Base-by-base conservation (phyloP, 1,139 yeast species). In the Magnusiomyces clavatus region DNA sequence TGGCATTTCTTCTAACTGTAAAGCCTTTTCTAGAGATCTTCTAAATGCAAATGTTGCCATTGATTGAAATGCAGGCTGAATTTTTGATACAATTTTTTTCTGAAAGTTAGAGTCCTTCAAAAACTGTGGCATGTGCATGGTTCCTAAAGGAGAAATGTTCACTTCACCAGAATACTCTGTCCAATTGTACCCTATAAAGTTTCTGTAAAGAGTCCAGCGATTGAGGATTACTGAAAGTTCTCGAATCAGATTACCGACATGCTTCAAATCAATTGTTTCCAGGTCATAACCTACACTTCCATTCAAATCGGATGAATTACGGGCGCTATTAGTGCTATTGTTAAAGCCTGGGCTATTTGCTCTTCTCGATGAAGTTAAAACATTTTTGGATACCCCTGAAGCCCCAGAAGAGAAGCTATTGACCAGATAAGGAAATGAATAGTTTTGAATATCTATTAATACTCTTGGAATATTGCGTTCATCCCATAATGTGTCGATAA, bases 401-500 rank as follows among this genome's bases (percentile, higher is more conserved):
- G 13, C 36, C 3, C 34, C 43, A 6, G 56, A 55, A 14, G 64
- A 52, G 52, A 71, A 67, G 39, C 69, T 62, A 44, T 62, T 63
- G 40, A 69, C 70, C 47, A 73, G 60, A 52, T 61, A 70, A 51
- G 63, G 59, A 65, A 82, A 88, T 12, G 74, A 72, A 61, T 86
- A 85, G 17, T 73, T 63, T 36, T 73, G 69, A 45, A 87, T 76
- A 46, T 83, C 88, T 51, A 75, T 76, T 24, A 85, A 61, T 13
- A 77, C 65, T 57, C 79, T 75, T 40, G 76, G 80, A 11, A 88
- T 64, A 43, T 84, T 74, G 56, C 87, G 77, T 48, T 79, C 76
- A 59, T 87, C 96, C 72, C 83, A 81, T 64, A 88, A 88, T 0
- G 95, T 87, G 65, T 92, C 97, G 52, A 87, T 75, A 11, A 92